Base-by-base conservation (phyloP, 2,329 filamentous ascomycete genomes). In the Fusarium robinianum region DNA sequence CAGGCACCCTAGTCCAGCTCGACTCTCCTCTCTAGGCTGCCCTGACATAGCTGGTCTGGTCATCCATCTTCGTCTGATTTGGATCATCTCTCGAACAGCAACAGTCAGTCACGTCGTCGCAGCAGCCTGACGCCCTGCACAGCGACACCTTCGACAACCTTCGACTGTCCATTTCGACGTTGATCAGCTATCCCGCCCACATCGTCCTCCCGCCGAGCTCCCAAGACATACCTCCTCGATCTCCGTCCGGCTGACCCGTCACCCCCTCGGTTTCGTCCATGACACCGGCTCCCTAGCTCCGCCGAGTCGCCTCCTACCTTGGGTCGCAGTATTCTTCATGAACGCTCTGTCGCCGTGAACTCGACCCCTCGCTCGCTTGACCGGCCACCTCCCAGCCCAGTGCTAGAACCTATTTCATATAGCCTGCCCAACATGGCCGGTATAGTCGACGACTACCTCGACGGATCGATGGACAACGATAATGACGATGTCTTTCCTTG, bases 401-500 rank as follows among this genome's bases (percentile, higher is more conserved):
- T 31, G 34, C 29, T 23, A 18, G 24, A 37, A 19, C 41, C 31
- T 37, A 31, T 34, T 22, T 43, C 26, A 53, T 38, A 48, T 32
- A 47, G 43, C 35, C 33, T 36, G 41, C 45, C 51, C 60, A 65
- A 43, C 64, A 75, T 77, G 72, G 67, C 77, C 42, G 71, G 71
- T 55, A 61, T 71, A 29, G 77, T 83, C 63, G 80, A 81, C 56
- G 80, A 83, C 44, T 85, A 83, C 59, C 68, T 82, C 54, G 83
- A 86, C 49, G 77, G 71, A 61, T 78, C 82, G 39, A 77, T 88
- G 75, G 89, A 95, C 49, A 78, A 80, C 53, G 90, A 95, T 50
- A 79, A 79, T 53, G 90, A 95, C 61, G 90, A 95, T 67, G 78
- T 87, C 55, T 95, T 88, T 64, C 88, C 88, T 50, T 96, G 90